Base-by-base conservation (phyloP, 2,329 filamentous ascomycete species). In the Venturia carpophila region DNA sequence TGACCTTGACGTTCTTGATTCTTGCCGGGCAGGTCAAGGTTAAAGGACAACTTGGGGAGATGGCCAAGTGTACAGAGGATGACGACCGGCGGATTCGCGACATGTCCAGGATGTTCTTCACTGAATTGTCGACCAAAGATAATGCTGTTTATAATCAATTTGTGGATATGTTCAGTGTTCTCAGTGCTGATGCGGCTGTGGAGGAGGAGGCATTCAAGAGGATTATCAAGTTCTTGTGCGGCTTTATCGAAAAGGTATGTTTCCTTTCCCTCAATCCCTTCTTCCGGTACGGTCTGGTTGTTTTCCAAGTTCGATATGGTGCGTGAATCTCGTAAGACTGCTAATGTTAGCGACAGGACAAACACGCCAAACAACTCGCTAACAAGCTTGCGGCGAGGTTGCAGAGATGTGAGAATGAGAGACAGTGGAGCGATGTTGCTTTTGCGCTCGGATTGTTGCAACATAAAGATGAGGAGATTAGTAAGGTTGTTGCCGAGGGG, bases 91-190 rank as follows among this genome's bases (percentile, higher is more conserved):
- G 90, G 67, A 96, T 97, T 68, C 90, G 92, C 0, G 94, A 99
- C 73, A 83, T 99, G 72, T 91, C 92, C 17, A 84, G 91, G 66
- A 97, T 97, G 93, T 99, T 99, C 84, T 99, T 99, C 77, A 93
- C 91, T 0, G 94, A 99, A 77, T 83, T 99, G 65, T 92, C 92
- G 67, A 96, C 92, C 70, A 99, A 99, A 80, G 94, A 99, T 75
- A 99, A 99, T 73, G 94, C 94, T 2, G 91, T 99, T 2, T 99
- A 99, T 77, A 99, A 99, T 75, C 93, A 99, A 78, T 99, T 99
- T 77, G 92, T 99, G 37, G 94, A 99, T 74, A 97, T 99, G 91
- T 99, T 99, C 77, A 93, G 90, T 73, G 79, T 97, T 69, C 81
- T 99, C 60, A 94, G 90, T 66, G 89, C 92, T 0, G 93, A 95